These are phyloP conservation scores for Coffea humblotiana DNA, from an alignment of 305 asterid genomes.

Conservation along the genomic window DNA sequence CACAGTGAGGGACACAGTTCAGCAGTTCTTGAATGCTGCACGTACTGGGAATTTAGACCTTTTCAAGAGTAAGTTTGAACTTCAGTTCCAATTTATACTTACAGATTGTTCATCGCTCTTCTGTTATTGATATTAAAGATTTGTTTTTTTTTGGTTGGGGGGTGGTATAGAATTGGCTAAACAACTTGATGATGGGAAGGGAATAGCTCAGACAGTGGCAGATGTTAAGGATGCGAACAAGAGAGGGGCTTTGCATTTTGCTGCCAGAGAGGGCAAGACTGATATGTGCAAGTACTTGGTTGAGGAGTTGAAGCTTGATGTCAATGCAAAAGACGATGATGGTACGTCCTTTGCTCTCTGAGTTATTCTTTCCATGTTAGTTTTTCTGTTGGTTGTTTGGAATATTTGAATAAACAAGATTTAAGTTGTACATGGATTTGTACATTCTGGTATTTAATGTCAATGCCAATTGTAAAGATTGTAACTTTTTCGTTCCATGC, in stretches of 20 bases:
- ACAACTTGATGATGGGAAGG: constrained; percentile 85
- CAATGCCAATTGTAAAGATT: background rate
- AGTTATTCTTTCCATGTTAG: background rate
- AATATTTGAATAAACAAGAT: background rate
- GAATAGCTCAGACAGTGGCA: constrained; percentile 60
- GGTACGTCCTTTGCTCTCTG: constrained; percentile 35
- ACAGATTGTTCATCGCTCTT: background rate
- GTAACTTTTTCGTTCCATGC: background rate
- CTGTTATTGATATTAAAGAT: constrained; percentile 4
- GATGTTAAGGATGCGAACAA: constrained; percentile 95
- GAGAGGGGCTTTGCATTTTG: constrained; percentile 95
- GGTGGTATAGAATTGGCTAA: constrained; percentile 48
- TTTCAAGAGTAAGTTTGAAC: constrained; percentile 58
- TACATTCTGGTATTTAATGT: background rate
- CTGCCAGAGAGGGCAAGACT: constrained; percentile 88
- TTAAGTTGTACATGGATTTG: background rate
- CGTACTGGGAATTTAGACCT: constrained; percentile 65
- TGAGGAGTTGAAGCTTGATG: constrained; percentile 83
- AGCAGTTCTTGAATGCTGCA: constrained; percentile 72
- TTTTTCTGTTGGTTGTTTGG: background rate
- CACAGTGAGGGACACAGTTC: constrained; percentile 78
- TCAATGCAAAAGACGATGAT: constrained; percentile 77
- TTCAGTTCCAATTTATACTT: background rate
- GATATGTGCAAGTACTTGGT: constrained; percentile 85
- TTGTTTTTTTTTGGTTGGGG: background rate